Conservation (phyloP, 257 asterid species). For the Solanum megistacrolobum region DNA sequence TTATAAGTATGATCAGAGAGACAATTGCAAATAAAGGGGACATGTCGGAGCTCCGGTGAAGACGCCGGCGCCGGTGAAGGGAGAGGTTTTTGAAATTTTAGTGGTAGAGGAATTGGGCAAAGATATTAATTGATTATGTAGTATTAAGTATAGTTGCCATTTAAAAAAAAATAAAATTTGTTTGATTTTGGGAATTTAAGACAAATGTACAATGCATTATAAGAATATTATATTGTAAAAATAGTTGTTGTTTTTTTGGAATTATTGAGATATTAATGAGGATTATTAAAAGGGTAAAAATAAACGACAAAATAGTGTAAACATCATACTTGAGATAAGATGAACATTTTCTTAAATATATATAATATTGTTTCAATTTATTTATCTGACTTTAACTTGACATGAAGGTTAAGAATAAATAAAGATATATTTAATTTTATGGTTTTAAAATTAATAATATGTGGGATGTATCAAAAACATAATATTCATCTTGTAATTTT, state of each 20-base stretch:
- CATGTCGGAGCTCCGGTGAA: slow-evolving; percentile 10
- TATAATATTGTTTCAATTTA: no score
- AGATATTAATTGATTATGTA: neutral
- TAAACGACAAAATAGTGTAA: neutral
- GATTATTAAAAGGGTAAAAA: neutral
- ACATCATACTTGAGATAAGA: neutral
- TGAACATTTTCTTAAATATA: neutral
- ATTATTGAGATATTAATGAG: neutral
- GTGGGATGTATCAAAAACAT: no score
- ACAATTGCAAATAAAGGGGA: slow-evolving; percentile 24
- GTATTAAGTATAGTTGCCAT: neutral
- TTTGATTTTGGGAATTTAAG: neutral
- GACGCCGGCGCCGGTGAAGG: slow-evolving; percentile 12
- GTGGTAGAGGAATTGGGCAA: slow-evolving; percentile 17
- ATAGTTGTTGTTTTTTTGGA: neutral
- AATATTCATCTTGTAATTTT: no score
- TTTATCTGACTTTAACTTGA: no score
- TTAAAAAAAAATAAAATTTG: neutral
- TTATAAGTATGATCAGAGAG: slow-evolving; percentile 27
- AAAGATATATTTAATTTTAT: no score
- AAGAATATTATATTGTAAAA: no score
- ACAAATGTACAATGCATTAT: neutral
- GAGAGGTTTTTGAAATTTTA: slow-evolving; percentile 11
- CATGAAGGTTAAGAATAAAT: no score
- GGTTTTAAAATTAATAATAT: no score